A percentile compares a stretch with the other conserved stretches of the same genome.
phyloP scores from a whole-genome alignment of 1,284 basidiomycete genomes.

The Schizophyllum amplum region DNA sequence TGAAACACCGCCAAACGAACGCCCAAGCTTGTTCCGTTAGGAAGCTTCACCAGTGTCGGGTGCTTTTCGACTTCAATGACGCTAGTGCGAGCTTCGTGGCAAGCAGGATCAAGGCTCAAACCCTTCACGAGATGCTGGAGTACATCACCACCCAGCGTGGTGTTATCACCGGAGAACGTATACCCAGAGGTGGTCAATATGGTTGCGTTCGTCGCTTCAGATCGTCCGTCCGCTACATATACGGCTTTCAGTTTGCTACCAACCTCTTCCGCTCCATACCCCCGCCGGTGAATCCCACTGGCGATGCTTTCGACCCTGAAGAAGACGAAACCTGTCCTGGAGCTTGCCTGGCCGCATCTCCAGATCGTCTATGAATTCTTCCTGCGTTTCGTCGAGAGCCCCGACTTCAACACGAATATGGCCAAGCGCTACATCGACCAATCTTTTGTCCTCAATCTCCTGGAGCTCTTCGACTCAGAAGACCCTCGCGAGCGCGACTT shows the following conservation, averaged over 20 bases:
- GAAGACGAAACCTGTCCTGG: constrained; percentile 98
- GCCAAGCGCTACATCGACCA: constrained; percentile 99
- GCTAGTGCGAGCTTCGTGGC: constrained; percentile 89
- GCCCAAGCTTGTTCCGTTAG: constrained; percentile 88
- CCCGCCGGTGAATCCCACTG: constrained; percentile 95
- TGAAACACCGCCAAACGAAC: constrained; percentile 88
- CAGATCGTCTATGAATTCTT: constrained; percentile 99
- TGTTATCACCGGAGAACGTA: constrained; percentile 94
- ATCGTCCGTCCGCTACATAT: constrained; percentile 4
- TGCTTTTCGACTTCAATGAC: constrained; percentile 99
- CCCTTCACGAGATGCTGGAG: constrained; percentile 97
- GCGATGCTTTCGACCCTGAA: constrained; percentile 98
- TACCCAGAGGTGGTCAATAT: constrained; percentile 99
- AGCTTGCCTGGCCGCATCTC: constrained; percentile 98
- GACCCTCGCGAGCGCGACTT: constrained; percentile 99
- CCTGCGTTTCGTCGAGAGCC: constrained; percentile 96
- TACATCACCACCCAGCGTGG: constrained; percentile 97
- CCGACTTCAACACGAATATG: constrained; percentile 97
- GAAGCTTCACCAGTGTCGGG: constrained; percentile 94
- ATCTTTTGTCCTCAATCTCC: constrained; percentile 89
- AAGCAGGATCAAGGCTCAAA: constrained; percentile 99
- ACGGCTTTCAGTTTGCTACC: constrained; percentile 69
- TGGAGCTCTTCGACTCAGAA: constrained; percentile 98
- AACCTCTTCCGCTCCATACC: constrained; percentile 99
- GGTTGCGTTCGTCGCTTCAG: constrained; percentile 43